These are phyloP conservation scores for Pseudocercospora fuligena DNA, from an alignment of 2,329 filamentous ascomycete species.

Conservation along the genomic window DNA sequence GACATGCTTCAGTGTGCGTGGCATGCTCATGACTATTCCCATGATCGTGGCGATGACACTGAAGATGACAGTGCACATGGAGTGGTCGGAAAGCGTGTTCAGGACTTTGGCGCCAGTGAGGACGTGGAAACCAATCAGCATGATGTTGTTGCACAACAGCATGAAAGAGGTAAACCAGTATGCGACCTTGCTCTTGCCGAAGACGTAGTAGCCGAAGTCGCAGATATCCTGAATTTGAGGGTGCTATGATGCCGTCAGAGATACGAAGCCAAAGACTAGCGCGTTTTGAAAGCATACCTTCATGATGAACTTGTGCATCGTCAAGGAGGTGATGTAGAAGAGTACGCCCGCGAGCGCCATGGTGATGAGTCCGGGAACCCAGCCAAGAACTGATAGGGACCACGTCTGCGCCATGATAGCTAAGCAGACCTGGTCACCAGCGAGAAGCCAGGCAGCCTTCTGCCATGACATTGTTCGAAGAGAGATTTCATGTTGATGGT, in stretches of 20 bases:
- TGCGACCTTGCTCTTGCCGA: constrained; percentile 50
- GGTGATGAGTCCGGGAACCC: constrained; percentile 54
- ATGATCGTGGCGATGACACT: constrained; percentile 53
- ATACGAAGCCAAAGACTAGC: no score
- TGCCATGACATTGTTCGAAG: constrained; percentile 61
- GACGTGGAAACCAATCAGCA: constrained; percentile 57
- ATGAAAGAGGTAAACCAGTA: constrained; percentile 54
- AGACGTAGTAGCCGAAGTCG: constrained; percentile 56
- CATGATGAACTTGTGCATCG: constrained; percentile 60
- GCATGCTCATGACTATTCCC: constrained; percentile 54
- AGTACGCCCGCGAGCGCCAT: constrained; percentile 52
- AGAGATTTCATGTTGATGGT: constrained; percentile 57
- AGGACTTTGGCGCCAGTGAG: constrained; percentile 56
- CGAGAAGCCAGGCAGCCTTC: constrained; percentile 55
- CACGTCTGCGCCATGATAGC: constrained; percentile 59
- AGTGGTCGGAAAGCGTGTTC: constrained; percentile 56
- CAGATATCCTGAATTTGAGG: constrained; percentile 58
- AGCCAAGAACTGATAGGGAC: constrained; percentile 55
- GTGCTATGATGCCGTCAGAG: constrained; percentile 27
- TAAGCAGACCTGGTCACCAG: constrained; percentile 56
- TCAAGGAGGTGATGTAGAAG: constrained; percentile 58
- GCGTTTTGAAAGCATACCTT: constrained; percentile 34
- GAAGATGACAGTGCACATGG: constrained; percentile 56
- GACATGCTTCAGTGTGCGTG: constrained; percentile 53
- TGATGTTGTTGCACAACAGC: constrained; percentile 58